Percentiles rank a stretch among this genome's conserved stretches.
Conservation (phyloP, 805 yeast genomes). For the Metschnikowia colocasiae region DNA sequence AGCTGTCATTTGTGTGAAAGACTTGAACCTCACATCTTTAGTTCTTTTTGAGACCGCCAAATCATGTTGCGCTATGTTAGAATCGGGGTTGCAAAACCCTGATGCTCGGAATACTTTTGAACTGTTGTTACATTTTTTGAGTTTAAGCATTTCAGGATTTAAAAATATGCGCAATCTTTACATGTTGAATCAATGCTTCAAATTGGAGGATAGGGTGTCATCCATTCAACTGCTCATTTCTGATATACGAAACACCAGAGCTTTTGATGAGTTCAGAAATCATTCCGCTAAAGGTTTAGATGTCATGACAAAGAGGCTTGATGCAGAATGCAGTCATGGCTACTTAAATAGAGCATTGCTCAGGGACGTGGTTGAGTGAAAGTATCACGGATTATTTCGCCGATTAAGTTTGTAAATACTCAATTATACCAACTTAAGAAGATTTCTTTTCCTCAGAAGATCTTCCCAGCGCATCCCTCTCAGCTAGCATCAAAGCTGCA, state of each 20-base stretch:
- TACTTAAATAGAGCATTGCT: conserved; percentile 6
- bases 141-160: conserved; percentile 44
- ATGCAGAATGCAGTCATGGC: conserved; percentile 12
- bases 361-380: not conserved
- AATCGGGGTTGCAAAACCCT: not conserved
- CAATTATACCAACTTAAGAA: not conserved
- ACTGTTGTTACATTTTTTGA: conserved; percentile 36
- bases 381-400: not conserved
- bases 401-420: not conserved
- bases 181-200: conserved; percentile 39
- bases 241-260: conserved; percentile 6
- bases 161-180: conserved; percentile 35
- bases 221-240: conserved; percentile 5
- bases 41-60: conserved; percentile 32
- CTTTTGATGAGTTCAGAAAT: conserved; percentile 12
- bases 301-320: conserved; percentile 10
- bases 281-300: conserved; percentile 16
- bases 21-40: conserved; percentile 34
- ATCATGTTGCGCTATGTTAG: conserved; percentile 21
- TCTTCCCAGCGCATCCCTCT: conserved; percentile 61
- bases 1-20: conserved; percentile 37
- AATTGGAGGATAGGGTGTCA: conserved; percentile 26
- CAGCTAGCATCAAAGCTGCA: conserved; percentile 81
- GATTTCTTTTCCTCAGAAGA: conserved; percentile 14
- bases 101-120: conserved; percentile 23